Percentiles rank a stretch among this genome's conserved stretches.
These are phyloP conservation scores for Oryza meridionalis DNA, from an alignment of 176 grass and related monocot genomes.

Conservation along the genomic window DNA sequence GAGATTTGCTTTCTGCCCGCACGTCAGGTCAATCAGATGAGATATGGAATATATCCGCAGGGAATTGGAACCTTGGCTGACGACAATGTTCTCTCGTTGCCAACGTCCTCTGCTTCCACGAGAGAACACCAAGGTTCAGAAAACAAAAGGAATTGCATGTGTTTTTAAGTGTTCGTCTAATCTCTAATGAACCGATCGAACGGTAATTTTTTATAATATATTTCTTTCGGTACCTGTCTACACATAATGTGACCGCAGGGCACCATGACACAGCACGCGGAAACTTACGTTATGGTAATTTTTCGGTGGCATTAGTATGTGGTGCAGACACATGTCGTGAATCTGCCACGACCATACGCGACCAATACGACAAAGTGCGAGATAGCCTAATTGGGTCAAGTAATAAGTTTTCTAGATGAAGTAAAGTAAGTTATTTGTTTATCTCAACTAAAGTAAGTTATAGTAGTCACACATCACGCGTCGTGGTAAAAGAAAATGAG, in stretches of 20 bases:
- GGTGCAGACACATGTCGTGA: not conserved
- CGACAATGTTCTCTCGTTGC: not conserved
- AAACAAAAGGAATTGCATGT: not conserved
- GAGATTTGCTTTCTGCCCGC: slow-evolving; percentile 37
- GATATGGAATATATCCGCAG: slow-evolving; percentile 43
- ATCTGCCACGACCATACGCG: not conserved
- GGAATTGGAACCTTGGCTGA: slow-evolving; percentile 35
- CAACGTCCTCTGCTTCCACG: slow-evolving; percentile 14
- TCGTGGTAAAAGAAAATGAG: not conserved
- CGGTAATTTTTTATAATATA: not conserved
- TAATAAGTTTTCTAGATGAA: not conserved
- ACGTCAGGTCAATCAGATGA: slow-evolving; percentile 35
- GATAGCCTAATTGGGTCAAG: not conserved
- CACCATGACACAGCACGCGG: not conserved
- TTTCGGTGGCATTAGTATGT: not conserved
- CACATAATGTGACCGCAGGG: not conserved
- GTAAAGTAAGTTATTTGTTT: not conserved
- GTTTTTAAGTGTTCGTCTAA: not conserved
- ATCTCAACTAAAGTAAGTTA: not conserved
- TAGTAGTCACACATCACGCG: not conserved
- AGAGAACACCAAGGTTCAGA: not conserved
- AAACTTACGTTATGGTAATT: not conserved
- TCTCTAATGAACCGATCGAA: not conserved
- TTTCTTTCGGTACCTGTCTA: not conserved
- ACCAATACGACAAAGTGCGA: not conserved